A percentile compares a stretch with the other conserved stretches of the same genome.
These are phyloP conservation scores for Dicorynia guianensis DNA, from an alignment of 306 rosid species.

Conservation along the genomic window DNA sequence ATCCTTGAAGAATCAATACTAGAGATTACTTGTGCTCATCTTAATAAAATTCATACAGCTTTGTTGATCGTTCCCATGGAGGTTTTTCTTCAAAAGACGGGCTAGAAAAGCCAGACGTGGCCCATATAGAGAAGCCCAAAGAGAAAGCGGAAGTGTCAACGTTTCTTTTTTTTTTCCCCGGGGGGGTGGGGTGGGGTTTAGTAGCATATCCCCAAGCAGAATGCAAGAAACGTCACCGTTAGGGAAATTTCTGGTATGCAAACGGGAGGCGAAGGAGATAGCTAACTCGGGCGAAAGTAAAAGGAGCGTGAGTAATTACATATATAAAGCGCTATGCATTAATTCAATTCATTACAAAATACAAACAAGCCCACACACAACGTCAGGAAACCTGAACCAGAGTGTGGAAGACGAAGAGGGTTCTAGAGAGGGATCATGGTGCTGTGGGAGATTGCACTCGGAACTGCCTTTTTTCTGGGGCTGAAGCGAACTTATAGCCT, in stretches of 20 bases:
- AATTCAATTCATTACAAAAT: no score
- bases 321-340: not conserved
- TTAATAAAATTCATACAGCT: no score
- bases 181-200: no score
- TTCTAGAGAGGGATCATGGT: slow-evolving; percentile 63
- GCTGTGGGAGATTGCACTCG: slow-evolving; percentile 95
- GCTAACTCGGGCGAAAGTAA: slow-evolving; percentile 60
- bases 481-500: slow-evolving; percentile 79
- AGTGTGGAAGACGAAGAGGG: not conserved
- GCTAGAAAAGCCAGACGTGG: not conserved
- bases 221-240: slow-evolving; percentile 26
- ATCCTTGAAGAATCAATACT: no score
- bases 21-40: no score
- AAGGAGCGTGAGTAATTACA: not conserved
- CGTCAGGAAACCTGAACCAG: not conserved
- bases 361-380: not conserved
- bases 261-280: not conserved
- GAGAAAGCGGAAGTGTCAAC: no score
- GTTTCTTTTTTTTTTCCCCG: no score
- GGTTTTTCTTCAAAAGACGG: no score
- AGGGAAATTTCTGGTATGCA: slow-evolving; percentile 48
- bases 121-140: not conserved
- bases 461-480: slow-evolving; percentile 92
- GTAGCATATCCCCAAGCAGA: no score
- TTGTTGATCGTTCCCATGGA: no score